Conservation (phyloP, 2,329 filamentous ascomycete species). For the Colletotrichum eremochloae region DNA sequence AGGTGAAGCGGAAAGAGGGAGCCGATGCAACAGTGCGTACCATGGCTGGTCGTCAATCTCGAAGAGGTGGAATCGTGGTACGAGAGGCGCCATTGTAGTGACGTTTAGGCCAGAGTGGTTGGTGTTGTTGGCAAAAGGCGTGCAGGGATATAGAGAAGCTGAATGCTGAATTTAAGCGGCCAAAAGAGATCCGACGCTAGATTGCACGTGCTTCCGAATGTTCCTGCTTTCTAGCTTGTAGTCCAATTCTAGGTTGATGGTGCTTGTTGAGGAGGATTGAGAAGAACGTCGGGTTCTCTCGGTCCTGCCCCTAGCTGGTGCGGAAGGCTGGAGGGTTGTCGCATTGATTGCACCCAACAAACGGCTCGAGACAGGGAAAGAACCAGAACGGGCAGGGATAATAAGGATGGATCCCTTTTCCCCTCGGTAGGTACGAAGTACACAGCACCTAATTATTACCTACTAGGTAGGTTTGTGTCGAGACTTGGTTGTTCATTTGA, state of each 20-base stretch:
- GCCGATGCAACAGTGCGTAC: constrained; percentile 55
- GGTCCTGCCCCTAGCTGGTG: constrained; percentile 7
- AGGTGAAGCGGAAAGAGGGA: not conserved
- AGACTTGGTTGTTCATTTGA: too few species aligned
- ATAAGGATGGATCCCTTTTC: not conserved
- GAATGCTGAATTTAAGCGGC: not conserved
- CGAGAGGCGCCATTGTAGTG: constrained; percentile 60
- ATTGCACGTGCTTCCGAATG: constrained; percentile 15
- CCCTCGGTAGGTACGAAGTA: not conserved
- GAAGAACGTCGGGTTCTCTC: constrained; percentile 2
- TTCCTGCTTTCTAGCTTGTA: not conserved
- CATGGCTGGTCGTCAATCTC: constrained; percentile 78
- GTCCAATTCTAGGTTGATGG: not conserved
- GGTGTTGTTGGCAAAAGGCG: not conserved
- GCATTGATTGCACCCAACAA: not conserved
- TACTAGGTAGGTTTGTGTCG: too few species aligned
- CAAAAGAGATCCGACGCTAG: constrained; percentile 5
- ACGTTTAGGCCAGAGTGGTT: constrained; percentile 1
- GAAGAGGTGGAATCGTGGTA: constrained; percentile 73
- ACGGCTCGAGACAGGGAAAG: constrained; percentile 26
- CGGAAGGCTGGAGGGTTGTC: constrained; percentile 17
- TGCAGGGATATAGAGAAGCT: not conserved
- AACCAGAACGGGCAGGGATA: constrained; percentile 16
- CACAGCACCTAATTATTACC: too few species aligned
- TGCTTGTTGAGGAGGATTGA: constrained; percentile 17